A percentile compares a stretch with the other conserved stretches of the same genome.
phyloP scores from a whole-genome alignment of 148 eudicot species.

The Vaccinium myrtillus region DNA sequence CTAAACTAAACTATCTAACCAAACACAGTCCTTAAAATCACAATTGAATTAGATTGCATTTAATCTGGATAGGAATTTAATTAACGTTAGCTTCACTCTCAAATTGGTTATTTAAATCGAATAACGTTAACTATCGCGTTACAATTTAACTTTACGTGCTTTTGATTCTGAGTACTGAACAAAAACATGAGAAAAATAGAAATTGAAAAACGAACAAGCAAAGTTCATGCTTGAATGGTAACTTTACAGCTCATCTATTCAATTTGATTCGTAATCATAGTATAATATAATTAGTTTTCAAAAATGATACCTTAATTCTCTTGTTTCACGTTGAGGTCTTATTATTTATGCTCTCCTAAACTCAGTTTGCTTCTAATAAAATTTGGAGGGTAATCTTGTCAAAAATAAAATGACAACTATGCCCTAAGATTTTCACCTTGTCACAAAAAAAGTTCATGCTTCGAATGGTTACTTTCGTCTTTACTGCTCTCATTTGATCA shows the following conservation, averaged over 20 bases:
- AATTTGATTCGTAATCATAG: background rate
- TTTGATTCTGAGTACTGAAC: background rate
- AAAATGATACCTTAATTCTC: too few relatives aligned
- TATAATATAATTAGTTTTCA: background rate
- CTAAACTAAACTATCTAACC: too few relatives aligned
- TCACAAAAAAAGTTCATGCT: too few relatives aligned
- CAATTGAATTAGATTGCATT: background rate
- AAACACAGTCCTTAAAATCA: background rate
- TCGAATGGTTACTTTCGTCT: background rate
- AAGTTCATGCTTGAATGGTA: background rate
- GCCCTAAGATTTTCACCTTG: too few relatives aligned
- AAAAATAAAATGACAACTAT: too few relatives aligned
- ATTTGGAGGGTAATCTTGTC: too few relatives aligned
- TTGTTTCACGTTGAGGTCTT: too few relatives aligned
- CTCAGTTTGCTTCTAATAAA: too few relatives aligned
- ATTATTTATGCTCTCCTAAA: too few relatives aligned
- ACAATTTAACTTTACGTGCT: background rate
- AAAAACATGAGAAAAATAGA: background rate
- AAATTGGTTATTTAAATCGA: background rate
- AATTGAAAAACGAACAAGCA: background rate
- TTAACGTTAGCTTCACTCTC: background rate
- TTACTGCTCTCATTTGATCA: too few relatives aligned
- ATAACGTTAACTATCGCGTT: background rate
- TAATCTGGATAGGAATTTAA: background rate
- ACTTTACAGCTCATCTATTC: background rate